Evolutionary conservation across 73 alveolate genomes (phyloP).

Genomic region (Tetrahymena malaccensis): DNA sequence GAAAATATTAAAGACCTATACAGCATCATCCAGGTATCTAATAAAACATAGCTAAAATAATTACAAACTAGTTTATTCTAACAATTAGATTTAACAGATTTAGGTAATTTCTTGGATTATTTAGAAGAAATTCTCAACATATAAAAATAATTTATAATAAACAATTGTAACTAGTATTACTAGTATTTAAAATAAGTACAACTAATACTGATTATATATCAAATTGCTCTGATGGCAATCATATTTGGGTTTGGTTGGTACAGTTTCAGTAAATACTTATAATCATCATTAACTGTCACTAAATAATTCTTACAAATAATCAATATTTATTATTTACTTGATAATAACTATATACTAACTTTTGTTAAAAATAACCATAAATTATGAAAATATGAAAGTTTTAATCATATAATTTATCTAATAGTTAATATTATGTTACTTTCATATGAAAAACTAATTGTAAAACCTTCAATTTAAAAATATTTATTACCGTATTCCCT

Average conservation of each 20-base stretch:
- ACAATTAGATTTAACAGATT: background rate
- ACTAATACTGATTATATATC: background rate
- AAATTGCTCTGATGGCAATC: background rate
- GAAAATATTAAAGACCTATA: background rate
- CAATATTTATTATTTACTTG: background rate
- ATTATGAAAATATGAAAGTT: background rate
- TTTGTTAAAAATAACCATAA: background rate
- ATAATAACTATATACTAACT: background rate
- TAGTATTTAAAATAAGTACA: background rate
- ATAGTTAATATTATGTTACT: no score
- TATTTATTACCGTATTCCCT: no score
- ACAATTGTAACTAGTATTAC: background rate
- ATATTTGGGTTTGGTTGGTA: background rate
- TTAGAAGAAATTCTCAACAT: background rate
- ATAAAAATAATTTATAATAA: background rate
- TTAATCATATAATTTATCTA: no score
- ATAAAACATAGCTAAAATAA: background rate
- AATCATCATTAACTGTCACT: background rate
- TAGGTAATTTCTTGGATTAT: background rate
- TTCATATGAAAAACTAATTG: no score
- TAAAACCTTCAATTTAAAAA: no score
- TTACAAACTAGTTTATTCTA: background rate
- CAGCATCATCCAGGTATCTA: background rate
- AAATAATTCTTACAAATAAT: background rate
- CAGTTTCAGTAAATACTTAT: background rate